Percentiles rank a stretch among this genome's conserved stretches.
These are phyloP conservation scores for Xylariales sp. DNA, from an alignment of 2,329 filamentous ascomycete species.

Conservation along the genomic window DNA sequence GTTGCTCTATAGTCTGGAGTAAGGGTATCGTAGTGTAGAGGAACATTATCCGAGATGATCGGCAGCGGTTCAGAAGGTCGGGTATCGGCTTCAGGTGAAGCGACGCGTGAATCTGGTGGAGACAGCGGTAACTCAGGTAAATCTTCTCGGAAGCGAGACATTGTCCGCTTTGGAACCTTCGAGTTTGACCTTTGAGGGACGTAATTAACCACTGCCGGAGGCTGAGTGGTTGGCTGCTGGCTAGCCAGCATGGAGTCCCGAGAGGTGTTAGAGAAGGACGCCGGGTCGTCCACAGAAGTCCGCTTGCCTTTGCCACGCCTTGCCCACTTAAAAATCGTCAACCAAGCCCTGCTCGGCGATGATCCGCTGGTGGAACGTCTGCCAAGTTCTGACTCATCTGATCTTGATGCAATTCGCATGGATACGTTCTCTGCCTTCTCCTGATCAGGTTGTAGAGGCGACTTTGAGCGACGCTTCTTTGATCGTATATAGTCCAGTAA, in stretches of 20 bases:
- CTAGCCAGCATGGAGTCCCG: constrained; percentile 71
- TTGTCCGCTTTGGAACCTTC: constrained; percentile 67
- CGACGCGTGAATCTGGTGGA: constrained; percentile 76
- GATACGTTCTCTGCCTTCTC: constrained; percentile 28
- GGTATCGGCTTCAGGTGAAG: constrained; percentile 65
- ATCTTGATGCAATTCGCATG: constrained; percentile 20
- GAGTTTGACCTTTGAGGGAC: constrained; percentile 30
- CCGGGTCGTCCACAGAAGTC: constrained; percentile 53
- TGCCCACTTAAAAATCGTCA: constrained; percentile 71
- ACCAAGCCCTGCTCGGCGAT: constrained; percentile 55
- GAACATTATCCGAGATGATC: constrained; percentile 26
- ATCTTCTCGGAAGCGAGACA: constrained; percentile 90
- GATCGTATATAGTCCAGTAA: constrained; percentile 36
- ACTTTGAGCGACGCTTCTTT: constrained; percentile 45
- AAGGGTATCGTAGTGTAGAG: constrained; percentile 41
- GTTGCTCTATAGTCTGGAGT: constrained; percentile 41
- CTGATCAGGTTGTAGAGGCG: constrained; percentile 37
- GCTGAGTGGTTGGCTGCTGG: constrained; percentile 28
- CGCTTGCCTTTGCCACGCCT: constrained; percentile 47
- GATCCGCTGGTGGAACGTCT: constrained; percentile 50
- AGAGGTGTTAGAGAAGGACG: constrained; percentile 89
- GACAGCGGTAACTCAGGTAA: constrained; percentile 81
- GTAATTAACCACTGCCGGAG: constrained; percentile 28
- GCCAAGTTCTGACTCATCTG: constrained; percentile 45
- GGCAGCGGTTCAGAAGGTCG: constrained; percentile 25